Evolutionary conservation across 306 rosid genomes (phyloP), one percentile per base, ranked within the genome.

Genomic region (Senna siamea): DNA sequence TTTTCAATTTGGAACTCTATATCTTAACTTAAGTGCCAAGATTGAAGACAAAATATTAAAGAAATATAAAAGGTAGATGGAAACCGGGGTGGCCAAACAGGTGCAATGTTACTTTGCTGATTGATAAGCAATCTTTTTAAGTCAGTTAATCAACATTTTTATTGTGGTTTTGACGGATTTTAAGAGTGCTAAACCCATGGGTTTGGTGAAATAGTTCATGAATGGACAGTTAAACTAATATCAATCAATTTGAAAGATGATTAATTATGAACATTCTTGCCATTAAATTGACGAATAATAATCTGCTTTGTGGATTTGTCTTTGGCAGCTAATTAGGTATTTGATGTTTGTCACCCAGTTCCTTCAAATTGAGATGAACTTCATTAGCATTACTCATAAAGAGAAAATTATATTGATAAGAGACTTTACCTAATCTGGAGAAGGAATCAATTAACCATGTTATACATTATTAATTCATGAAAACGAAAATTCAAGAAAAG

Each of bases 161-260:
- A 78, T 76, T 63, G 66, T 23, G 59, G 78, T 59, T 70, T 85
- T 76, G 86, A 83, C 78, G 17, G 13, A 59, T 43, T 71, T 64
- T 43, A 68, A 9, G 70, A 22, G 73, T 75, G 75, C 66, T 66
- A 63, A 55, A 58, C 40, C 44, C 73, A 40, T 48, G 22, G 51
- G 66, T 86, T 72, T 43, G 93, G 90, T 76, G 87, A 75, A 78
- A 78, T 46, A 78, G 84, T 56, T 4, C 5, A 18, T 47, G 81
- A 78, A 82, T 80, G 63, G 84, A 77, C 87, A 76, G 71, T 62
- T 73, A 80, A 86, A 84, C 82, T 26, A 79, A 77, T 83, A 51
- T 34, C 46, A 83, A 38, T 23, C 47, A 77, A 73, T 84, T 43
- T 70, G 9, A 48, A 67, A 28, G 22, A 53, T 62, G 75, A 61